Base-by-base conservation (phyloP, 495 filamentous ascomycete species). In the Xylaria intraflava region DNA sequence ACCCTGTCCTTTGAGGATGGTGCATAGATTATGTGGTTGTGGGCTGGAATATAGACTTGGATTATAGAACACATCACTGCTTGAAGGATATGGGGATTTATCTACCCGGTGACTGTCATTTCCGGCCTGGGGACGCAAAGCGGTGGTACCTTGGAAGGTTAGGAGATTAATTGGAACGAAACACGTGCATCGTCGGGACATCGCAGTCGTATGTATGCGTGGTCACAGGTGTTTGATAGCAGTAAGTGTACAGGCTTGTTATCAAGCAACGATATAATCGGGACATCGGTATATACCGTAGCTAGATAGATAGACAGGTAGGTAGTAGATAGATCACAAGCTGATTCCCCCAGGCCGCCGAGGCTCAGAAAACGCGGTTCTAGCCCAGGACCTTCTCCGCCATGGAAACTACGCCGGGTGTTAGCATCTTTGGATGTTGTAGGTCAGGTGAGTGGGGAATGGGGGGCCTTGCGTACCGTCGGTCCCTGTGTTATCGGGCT, bases 401-500 rank as follows among this genome's bases (percentile, higher is more conserved):
- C 47, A 86, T 68, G 24, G 84, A 85, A 36, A 84, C 84, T 86
- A 59, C 36, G 51, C 26, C 14, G 35, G 19, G 29, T 33, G n/a
- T 40, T 16, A 31, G 31, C 36, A 49, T 6, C 46, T 38, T 24
- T 12, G 38, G 27, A 26, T 36, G 12, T 6, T 24, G 31, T 12
- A 12, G 3, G 8, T 17, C 38, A 7, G 11, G 22, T 1, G 22
- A 40, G 40, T 48, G 48, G 44, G 29, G 51, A 22, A n/a, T 59
- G 20, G 40, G 40, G 48, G 50, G 38, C 20, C 48, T 29, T 12
- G 62, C 79, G 67, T 70, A 93, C 89, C 87, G 55, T 86, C 78
- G 11, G 93, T 77, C 30, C 93, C 90, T 30, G 89, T 94, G 72
- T 92, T 96, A 71, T 98, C 92, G 17, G 91, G 90, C 76, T 97